Evolutionary conservation across 140 eudicot species (phyloP), one percentile per base, ranked within the genome.

Genomic region (Flaveria floridana): DNA sequence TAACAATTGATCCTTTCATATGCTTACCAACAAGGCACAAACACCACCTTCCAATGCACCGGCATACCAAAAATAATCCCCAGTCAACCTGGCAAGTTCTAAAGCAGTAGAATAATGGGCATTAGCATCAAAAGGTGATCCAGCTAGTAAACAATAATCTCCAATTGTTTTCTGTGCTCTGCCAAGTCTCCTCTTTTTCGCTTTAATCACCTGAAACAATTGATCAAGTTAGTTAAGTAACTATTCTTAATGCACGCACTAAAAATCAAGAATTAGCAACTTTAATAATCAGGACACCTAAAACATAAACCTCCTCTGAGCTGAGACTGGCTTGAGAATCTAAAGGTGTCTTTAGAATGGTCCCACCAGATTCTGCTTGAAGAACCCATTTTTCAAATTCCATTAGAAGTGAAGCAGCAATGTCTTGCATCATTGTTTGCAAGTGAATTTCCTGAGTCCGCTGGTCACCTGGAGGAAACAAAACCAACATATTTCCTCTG

Each of bases 321-420:
- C 95, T 87, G 75, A 94, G 97, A 88, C 91, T 94, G 79, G 97
- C 97, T 94, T 94, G 99, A 79, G 97, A 88, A 88, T 94, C 99
- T 77, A 94, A 75, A 85, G 99, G 99, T 20, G 99, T 94, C 90
- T 94, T 94, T 68, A 94, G 74, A 83, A 94, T 88, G 42, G 93
- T 94, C 79, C 99, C 99, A 74, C 91, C 96, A 79, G 99, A 94
- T 79, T 94, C 99, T 37, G 99, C 97, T 77, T 87, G 84, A 69
- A 90, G 94, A 80, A 90, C 99, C 86, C 86, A 94, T 65, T 94
- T 90, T 80, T 94, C 99, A 78, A 90, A 94, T 53, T 85, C 94
- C 99, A 94, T 94, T 86, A 94, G 68, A 85, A 94, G 84, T 56
- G 97, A 94, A 67, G 97, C 99, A 80, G 97, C 96, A 67, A 94